Percentiles rank a stretch among this genome's conserved stretches.
Conservation (phyloP, 176 grass and related monocot species). For the Rhipidocladum racemiflorum region DNA sequence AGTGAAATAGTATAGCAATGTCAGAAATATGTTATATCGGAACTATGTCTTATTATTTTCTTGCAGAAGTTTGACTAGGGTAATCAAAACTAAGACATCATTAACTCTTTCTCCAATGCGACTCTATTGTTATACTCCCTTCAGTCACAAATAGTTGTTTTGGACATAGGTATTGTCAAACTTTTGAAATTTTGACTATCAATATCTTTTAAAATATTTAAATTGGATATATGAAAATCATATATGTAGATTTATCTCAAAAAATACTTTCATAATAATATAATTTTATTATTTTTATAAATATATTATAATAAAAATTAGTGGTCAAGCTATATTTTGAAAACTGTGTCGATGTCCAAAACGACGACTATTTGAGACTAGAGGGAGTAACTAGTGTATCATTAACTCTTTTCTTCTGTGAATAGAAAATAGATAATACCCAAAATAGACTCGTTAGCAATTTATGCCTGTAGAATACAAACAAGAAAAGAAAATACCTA, state of each 20-base stretch:
- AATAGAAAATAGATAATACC: background rate
- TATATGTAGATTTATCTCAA: too few species aligned
- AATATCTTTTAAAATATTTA: too few species aligned
- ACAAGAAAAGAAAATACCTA: background rate
- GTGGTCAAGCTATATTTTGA: too few species aligned
- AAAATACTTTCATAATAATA: too few species aligned
- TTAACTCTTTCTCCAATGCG: background rate
- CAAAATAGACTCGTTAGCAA: background rate
- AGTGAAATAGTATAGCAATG: background rate
- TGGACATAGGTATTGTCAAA: too few species aligned
- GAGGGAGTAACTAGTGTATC: background rate
- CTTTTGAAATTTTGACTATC: too few species aligned
- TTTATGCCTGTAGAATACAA: background rate
- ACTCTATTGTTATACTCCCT: background rate
- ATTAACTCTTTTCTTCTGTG: background rate
- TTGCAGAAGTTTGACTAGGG: background rate
- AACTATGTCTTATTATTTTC: background rate
- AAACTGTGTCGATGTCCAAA: too few species aligned
- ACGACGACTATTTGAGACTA: too few species aligned
- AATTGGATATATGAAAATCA: too few species aligned
- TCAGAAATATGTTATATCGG: background rate
- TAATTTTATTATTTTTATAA: too few species aligned
- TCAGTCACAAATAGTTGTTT: too few species aligned
- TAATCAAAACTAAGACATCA: background rate
- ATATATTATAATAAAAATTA: too few species aligned